phyloP scores from a whole-genome alignment of 352 stramenopile species.

The Phytophthora agathidicida region DNA sequence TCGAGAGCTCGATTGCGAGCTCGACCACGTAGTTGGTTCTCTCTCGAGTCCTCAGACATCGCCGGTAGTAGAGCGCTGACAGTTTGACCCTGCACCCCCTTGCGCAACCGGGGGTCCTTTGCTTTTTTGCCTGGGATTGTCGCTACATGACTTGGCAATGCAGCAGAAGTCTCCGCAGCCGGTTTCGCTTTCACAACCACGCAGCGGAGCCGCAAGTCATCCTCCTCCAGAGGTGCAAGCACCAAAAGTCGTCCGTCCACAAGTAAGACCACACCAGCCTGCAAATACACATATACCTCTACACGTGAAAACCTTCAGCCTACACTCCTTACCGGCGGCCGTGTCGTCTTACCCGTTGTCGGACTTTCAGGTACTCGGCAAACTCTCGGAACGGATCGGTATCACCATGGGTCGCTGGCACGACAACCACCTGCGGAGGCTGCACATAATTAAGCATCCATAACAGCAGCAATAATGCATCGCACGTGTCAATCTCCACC shows the following conservation, averaged over 20 bases:
- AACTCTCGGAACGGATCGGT: constrained; percentile 51
- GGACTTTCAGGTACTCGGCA: constrained; percentile 53
- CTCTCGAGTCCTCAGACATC: not conserved
- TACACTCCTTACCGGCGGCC: not conserved
- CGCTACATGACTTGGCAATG: constrained; percentile 24
- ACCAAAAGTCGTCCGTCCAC: constrained; percentile 51
- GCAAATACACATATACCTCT: not conserved
- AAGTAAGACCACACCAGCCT: constrained; percentile 71
- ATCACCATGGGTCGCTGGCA: constrained; percentile 30
- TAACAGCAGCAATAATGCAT: not conserved
- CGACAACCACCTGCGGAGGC: constrained; percentile 60
- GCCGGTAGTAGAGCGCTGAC: constrained; percentile 1
- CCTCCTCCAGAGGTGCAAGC: constrained; percentile 50
- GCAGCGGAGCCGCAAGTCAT: constrained; percentile 51
- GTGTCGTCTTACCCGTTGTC: constrained; percentile 46
- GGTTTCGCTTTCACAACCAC: constrained; percentile 55
- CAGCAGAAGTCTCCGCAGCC: constrained; percentile 9
- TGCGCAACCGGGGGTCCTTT: constrained; percentile 1
- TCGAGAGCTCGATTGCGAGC: constrained; percentile 15
- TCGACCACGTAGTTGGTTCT: constrained; percentile 15
- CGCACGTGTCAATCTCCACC: not conserved
- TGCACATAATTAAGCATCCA: constrained; percentile 20
- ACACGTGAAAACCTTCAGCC: not conserved
- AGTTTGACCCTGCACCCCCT: not conserved
- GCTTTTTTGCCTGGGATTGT: constrained; percentile 36